phyloP scores from a whole-genome alignment of 192 early-diverging fungal genomes.

The Coemansia sp. region DNA sequence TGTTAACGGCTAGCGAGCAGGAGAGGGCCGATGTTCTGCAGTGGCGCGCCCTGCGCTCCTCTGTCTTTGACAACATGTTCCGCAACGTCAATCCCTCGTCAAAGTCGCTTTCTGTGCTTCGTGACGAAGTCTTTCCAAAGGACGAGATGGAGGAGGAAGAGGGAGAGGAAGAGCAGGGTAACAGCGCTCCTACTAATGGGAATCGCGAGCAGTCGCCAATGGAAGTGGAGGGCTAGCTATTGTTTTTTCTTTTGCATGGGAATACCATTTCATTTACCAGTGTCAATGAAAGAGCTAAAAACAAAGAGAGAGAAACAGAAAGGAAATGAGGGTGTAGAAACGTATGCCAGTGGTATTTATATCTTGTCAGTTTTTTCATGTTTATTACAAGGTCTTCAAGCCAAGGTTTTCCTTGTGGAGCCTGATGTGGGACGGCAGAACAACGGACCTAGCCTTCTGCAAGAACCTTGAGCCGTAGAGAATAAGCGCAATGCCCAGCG shows the following conservation, averaged over 20 bases:
- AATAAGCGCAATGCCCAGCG: conserved; percentile 34
- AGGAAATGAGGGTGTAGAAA: neutral
- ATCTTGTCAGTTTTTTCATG: conserved; percentile 3
- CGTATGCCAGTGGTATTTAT: neutral
- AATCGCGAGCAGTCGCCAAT: neutral
- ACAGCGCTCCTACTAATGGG: neutral
- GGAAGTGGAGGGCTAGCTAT: conserved; percentile 10
- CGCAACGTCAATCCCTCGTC: conserved; percentile 39
- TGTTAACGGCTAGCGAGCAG: conserved; percentile 47
- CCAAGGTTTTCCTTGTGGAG: conserved; percentile 42
- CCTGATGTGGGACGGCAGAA: conserved; percentile 46
- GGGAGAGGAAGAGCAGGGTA: no score
- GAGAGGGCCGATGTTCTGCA: conserved; percentile 38
- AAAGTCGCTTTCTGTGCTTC: conserved; percentile 22
- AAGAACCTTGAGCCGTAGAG: conserved; percentile 45
- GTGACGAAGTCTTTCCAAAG: conserved; percentile 25
- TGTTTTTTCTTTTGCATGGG: neutral
- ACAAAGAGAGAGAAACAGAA: neutral
- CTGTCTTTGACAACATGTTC: conserved; percentile 45
- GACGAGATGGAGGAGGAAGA: neutral
- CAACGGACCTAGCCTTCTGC: conserved; percentile 36
- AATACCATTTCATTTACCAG: no score
- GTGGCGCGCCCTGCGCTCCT: conserved; percentile 44
- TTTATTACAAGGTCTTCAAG: conserved; percentile 17
- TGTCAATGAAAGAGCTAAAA: neutral